Conservation (phyloP, 1,139 yeast species). For the Diutina pseudorugosa region DNA sequence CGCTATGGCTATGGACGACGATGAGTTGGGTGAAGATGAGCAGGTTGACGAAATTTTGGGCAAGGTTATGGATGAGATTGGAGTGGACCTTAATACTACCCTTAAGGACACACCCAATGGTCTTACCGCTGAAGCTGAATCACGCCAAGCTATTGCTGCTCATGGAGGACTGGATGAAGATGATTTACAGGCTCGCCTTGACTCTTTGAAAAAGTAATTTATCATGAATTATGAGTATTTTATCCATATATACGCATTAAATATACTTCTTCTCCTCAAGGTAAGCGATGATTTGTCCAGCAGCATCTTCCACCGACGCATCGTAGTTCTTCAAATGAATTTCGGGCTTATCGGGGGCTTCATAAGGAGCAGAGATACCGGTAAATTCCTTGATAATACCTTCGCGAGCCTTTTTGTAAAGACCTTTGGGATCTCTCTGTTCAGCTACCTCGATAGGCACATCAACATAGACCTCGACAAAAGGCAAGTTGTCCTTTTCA, state of each 20-base stretch:
- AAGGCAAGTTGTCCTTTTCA: slow-evolving; percentile 61
- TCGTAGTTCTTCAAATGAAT: slow-evolving; percentile 63
- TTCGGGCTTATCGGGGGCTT: slow-evolving; percentile 80
- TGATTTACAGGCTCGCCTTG: slow-evolving; percentile 80
- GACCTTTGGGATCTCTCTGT: slow-evolving; percentile 92
- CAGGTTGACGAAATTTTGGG: slow-evolving; percentile 89
- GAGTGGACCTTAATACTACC: slow-evolving; percentile 67
- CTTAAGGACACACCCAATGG: slow-evolving; percentile 60
- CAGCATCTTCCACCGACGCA: slow-evolving; percentile 70
- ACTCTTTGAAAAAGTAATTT: slow-evolving; percentile 55
- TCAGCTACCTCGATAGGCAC: slow-evolving; percentile 92
- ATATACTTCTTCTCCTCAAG: slow-evolving; percentile 44
- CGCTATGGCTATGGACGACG: slow-evolving; percentile 78
- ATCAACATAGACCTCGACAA: slow-evolving; percentile 83
- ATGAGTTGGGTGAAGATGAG: slow-evolving; percentile 55
- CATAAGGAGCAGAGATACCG: slow-evolving; percentile 93
- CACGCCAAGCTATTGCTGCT: slow-evolving; percentile 8
- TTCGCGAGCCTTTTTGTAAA: slow-evolving; percentile 91
- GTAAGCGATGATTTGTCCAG: slow-evolving; percentile 58
- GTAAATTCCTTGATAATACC: slow-evolving; percentile 92
- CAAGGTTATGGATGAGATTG: slow-evolving; percentile 91
- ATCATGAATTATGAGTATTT: background rate
- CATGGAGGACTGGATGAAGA: slow-evolving; percentile 43
- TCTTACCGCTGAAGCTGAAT: slow-evolving; percentile 16
- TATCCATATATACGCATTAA: slow-evolving; percentile 8